Evolutionary conservation across 257 asterid species (phyloP).

Genomic region (Eucommia ulmoides): DNA sequence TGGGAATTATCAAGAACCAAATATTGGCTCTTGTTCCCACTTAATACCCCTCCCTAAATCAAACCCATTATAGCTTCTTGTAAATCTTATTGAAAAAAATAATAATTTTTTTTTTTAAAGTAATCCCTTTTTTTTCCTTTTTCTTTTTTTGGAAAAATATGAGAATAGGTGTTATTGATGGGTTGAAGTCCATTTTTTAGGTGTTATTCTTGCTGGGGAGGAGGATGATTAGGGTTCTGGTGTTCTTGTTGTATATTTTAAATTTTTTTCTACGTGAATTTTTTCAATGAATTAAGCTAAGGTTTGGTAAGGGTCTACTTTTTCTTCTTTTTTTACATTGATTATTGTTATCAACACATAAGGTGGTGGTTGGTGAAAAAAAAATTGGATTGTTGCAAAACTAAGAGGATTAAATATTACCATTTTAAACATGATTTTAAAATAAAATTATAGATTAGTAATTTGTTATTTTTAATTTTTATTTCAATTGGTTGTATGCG

Average conservation of each 20-base stretch:
- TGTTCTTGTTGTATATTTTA: neutral
- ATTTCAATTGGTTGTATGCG: no score
- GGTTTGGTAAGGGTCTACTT: no score
- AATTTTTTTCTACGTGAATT: neutral
- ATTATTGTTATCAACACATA: neutral
- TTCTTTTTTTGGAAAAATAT: no score
- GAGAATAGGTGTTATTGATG: no score
- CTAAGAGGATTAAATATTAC: neutral
- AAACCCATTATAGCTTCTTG: conserved; percentile 3
- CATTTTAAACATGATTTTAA: neutral
- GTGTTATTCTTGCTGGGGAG: no score
- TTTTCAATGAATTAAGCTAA: neutral
- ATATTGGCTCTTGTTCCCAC: conserved; percentile 87
- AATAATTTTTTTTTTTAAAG: no score
- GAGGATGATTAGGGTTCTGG: no score
- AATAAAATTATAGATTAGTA: neutral
- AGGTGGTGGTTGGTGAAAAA: no score
- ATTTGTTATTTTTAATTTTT: no score
- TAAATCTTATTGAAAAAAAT: conserved; percentile 24
- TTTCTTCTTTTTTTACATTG: neutral
- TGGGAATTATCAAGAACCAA: conserved; percentile 92
- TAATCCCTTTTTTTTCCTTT: no score
- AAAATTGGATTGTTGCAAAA: no score
- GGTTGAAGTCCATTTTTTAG: no score
- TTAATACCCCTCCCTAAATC: conserved; percentile 12